phyloP scores from a whole-genome alignment of 2,329 filamentous ascomycete genomes.

The Colletotrichum sp. region DNA sequence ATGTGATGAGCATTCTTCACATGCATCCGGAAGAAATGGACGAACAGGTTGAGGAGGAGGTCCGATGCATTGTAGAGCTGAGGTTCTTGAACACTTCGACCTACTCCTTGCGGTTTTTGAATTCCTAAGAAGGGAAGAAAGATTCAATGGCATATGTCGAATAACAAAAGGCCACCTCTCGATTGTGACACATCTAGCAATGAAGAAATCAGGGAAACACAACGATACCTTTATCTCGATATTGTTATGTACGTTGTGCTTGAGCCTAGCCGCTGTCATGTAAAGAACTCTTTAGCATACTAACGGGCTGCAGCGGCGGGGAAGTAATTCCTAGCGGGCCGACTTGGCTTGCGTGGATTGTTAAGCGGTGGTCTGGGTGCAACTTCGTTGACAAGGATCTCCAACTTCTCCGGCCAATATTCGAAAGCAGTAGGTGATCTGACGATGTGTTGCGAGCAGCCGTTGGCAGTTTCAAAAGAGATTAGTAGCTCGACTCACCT shows the following conservation, averaged over 20 bases:
- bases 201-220: rapidly evolving
- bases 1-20: neutral
- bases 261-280: neutral
- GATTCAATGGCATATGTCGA: neutral
- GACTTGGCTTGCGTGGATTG: neutral
- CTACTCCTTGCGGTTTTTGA: neutral
- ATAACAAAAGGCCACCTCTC: rapidly evolving
- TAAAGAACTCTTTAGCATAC: neutral
- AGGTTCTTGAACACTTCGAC: neutral
- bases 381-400: neutral
- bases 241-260: neutral
- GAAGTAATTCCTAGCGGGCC: neutral
- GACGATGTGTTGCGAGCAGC: neutral
- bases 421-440: neutral
- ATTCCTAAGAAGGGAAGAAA: neutral
- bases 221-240: neutral
- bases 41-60: neutral
- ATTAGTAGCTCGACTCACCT: neutral
- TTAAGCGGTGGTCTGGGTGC: neutral
- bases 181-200: neutral
- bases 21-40: neutral
- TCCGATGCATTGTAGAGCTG: neutral
- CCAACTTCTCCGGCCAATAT: neutral
- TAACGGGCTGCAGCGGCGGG: neutral
- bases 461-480: neutral